phyloP scores from a whole-genome alignment of 495 filamentous ascomycete genomes.

The Bryoglossum gracile region DNA sequence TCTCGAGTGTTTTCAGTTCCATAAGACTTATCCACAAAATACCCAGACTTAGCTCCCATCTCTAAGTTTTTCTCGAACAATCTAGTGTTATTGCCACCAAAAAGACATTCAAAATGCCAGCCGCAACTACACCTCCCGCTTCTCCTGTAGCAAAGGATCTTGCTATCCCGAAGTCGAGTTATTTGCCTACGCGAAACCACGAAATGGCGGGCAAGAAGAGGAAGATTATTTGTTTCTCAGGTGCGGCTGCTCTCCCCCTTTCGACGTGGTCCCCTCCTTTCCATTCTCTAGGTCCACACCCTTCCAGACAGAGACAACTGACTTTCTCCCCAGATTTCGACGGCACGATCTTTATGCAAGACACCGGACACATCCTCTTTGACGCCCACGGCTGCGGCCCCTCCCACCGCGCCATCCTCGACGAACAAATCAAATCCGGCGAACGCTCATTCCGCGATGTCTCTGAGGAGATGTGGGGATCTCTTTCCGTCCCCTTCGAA shows the following conservation, averaged over 20 bases:
- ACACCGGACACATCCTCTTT: conserved; percentile 68
- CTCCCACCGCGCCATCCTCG: conserved; percentile 47
- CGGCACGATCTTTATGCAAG: conserved; percentile 75
- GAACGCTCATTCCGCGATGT: conserved; percentile 65
- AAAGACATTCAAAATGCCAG: conserved; percentile 28
- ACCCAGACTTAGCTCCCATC: too few relatives aligned
- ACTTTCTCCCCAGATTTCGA: conserved; percentile 52
- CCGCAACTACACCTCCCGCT: conserved; percentile 25
- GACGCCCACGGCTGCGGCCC: conserved; percentile 59
- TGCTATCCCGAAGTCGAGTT: conserved; percentile 21
- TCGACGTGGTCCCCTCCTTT: too few relatives aligned
- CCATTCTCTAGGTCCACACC: not conserved
- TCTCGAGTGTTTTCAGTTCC: too few relatives aligned
- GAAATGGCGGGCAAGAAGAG: conserved; percentile 30
- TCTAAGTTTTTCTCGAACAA: too few relatives aligned
- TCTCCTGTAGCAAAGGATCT: conserved; percentile 22
- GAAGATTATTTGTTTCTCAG: conserved; percentile 49
- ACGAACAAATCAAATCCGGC: conserved; percentile 60
- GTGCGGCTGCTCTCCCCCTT: conserved; percentile 27
- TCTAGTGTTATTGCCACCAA: conserved; percentile 6
- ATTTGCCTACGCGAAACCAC: conserved; percentile 3
- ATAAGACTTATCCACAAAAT: too few relatives aligned
- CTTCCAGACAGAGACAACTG: conserved; percentile 7
- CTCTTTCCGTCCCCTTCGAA: conserved; percentile 62
- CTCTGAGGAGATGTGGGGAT: conserved; percentile 72